Base-by-base conservation (phyloP, 441 rosid genomes). In the Brassica balearica region DNA sequence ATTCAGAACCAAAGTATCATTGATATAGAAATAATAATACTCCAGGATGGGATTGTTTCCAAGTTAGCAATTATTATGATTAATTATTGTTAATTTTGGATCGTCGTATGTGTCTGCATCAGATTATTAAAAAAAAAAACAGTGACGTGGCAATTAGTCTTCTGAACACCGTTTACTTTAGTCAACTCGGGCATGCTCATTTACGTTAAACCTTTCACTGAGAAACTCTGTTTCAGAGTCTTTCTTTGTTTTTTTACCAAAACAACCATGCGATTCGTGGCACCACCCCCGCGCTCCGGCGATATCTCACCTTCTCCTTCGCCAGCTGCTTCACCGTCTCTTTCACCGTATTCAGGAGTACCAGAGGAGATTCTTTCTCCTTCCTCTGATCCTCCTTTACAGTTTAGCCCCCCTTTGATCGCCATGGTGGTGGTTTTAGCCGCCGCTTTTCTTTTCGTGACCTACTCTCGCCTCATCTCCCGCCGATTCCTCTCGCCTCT, bases 381-480 rank as follows among this genome's bases (percentile, higher is more conserved):
- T 46, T 61, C 86, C 2, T 74, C 84, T 6, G 86, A 81, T 70
- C 79, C 85, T 27, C 86, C 94, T 6, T 73, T 95, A 14, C 86
- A 90, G 75, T 93, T 93, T 85, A 95, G 91, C 73, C 97, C 97
- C 6, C 92, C 95, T 9, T 71, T 95, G 83, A 95, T 95, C 72
- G 99, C 92, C 48, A 91, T 95, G 97, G 92, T 95, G 19, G 97
- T 88, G 0, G 90, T 89, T n/a, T 88, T 92, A 6, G 97, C 96
- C 17, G 84, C 97, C 7, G 95, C 97, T 14, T 88, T 95, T 63
- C 80, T 92, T 0, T 70, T 89, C 8, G 92, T 95, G 5, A 89
- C 95, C 4, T 91, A 90, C 87, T 88, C 89, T 14, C 93, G 99
- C 8, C 88, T 88, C 53, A 87, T 95, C 82, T 92, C 94, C 74